Percentiles rank a stretch among this genome's conserved stretches.
phyloP scores from a whole-genome alignment of 352 stramenopile genomes.

The Phytophthora ohioensis region DNA sequence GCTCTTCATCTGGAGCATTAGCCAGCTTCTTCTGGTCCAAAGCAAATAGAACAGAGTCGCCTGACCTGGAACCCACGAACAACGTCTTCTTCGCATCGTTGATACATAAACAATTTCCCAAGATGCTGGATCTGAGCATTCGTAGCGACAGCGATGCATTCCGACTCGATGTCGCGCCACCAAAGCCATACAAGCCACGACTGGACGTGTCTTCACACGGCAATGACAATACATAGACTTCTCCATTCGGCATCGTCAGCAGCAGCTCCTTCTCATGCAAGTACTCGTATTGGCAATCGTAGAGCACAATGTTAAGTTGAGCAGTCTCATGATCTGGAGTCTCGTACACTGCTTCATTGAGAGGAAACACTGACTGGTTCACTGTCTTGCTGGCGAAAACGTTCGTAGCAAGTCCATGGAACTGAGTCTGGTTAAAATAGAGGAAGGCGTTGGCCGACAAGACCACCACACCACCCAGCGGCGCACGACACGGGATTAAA shows the following conservation, averaged over 20 bases:
- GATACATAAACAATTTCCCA: constrained; percentile 67
- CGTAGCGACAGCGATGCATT: constrained; percentile 60
- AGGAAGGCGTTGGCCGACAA: constrained; percentile 83
- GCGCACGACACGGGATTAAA: constrained; percentile 75
- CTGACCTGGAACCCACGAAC: constrained; percentile 84
- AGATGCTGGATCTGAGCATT: constrained; percentile 56
- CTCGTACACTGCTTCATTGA: constrained; percentile 72
- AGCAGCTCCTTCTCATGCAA: constrained; percentile 77
- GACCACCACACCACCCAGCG: constrained; percentile 79
- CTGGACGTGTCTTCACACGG: constrained; percentile 63
- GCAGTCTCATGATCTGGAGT: constrained; percentile 57
- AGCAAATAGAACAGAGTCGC: constrained; percentile 79
- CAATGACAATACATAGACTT: constrained; percentile 72
- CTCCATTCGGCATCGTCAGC: constrained; percentile 62
- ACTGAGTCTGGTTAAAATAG: constrained; percentile 92
- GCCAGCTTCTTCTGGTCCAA: constrained; percentile 52
- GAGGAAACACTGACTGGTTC: constrained; percentile 73
- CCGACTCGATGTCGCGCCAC: constrained; percentile 27
- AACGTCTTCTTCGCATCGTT: constrained; percentile 72
- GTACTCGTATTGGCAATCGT: constrained; percentile 77
- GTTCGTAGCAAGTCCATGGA: constrained; percentile 78
- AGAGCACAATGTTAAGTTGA: constrained; percentile 65
- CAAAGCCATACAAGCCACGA: constrained; percentile 44
- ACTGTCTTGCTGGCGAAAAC: constrained; percentile 80
- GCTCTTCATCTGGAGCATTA: constrained; percentile 32